Base-by-base conservation (phyloP, 2,329 filamentous ascomycete species). In the Diaporthe aspalathi region DNA sequence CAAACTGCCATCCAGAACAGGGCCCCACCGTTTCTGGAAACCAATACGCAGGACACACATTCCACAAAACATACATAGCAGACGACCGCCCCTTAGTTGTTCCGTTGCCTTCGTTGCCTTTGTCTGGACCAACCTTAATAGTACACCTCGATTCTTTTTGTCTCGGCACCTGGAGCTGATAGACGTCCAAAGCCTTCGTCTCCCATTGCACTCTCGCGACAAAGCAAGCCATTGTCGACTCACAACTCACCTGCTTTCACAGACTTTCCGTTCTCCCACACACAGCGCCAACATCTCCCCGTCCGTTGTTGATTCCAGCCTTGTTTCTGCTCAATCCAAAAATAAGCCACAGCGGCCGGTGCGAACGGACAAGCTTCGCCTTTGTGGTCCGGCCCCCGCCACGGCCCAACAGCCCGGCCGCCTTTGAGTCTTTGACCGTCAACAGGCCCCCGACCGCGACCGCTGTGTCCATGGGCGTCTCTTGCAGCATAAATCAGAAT, bases 401-500 rank as follows among this genome's bases (percentile, higher is more conserved):
- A 22, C 53, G 66, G 54, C 52, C 66, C 52, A 29, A 27, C 53
- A 40, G 47, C 29, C 45, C 40, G 32, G 43, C 47, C n/a, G 67
- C 53, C 32, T 49, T 68, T 16, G n/a, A 57, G 67, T 43, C 22
- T 49, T 60, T 16, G 16, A 57, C 35, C 40, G 27, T n/a, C 45
- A 68, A 3, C 50, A 38, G 16, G 20, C 20, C 35, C 49, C 35
- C 50, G 16, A 7, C 27, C 38, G 35, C 35, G 43, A 24, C 40
- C 29, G 17, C 43, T 40, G 53, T 54, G 45, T 53, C 17, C 32
- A 68, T 68, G 67, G 67, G 67, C n/a, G 43, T 40, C 45, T 43
- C n/a, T 17, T 68, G 63, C 54, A 38, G 27, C 24, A 71, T 73
- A 70, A 71, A 50, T 29, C 49, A 73, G 22, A 35, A 73, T 71